These are phyloP conservation scores for Kodamaea sp. DNA, from an alignment of 1,139 yeast species.

Conservation along the genomic window DNA sequence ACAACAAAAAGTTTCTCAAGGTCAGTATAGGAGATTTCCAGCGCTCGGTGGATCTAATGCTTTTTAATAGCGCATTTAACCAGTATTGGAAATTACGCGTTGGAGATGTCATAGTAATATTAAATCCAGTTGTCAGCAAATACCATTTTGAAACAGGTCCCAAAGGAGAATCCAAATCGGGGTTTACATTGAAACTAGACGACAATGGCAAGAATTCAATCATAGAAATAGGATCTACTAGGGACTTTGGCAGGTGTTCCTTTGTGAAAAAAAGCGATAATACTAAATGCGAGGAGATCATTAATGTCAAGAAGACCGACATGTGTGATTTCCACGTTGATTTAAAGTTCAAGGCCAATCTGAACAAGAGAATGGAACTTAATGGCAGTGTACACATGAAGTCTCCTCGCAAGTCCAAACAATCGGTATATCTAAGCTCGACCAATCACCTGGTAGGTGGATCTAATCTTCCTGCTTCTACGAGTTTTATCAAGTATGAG, in stretches of 20 bases:
- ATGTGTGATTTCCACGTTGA: slow-evolving; percentile 77
- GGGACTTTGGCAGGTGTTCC: slow-evolving; percentile 70
- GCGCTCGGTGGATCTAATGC: slow-evolving; percentile 53
- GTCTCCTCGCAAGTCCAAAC: slow-evolving; percentile 32
- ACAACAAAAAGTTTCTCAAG: slow-evolving; percentile 54
- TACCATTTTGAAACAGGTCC: slow-evolving; percentile 12
- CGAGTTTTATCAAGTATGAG: slow-evolving; percentile 9
- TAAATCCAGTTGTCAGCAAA: slow-evolving; percentile 65
- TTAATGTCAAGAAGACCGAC: slow-evolving; percentile 52
- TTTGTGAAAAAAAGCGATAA: slow-evolving; percentile 38
- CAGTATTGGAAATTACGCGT: slow-evolving; percentile 69
- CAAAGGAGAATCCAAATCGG: slow-evolving; percentile 17
- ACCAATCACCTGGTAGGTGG: slow-evolving; percentile 4
- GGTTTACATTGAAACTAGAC: slow-evolving; percentile 63
- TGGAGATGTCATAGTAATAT: slow-evolving; percentile 73
- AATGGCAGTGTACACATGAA: slow-evolving; percentile 57
- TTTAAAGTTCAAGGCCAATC: slow-evolving; percentile 50
- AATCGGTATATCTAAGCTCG: slow-evolving; percentile 21
- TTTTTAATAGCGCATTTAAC: slow-evolving; percentile 69
- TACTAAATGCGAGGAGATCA: slow-evolving; percentile 60
- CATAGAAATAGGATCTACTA: slow-evolving; percentile 72
- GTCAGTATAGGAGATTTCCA: slow-evolving; percentile 69
- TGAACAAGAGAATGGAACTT: slow-evolving; percentile 70
- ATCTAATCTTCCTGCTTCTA: slow-evolving; percentile 4
- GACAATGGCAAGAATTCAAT: slow-evolving; percentile 51